Conservation (phyloP, 306 rosid genomes). For the Dryas alaskensis region DNA sequence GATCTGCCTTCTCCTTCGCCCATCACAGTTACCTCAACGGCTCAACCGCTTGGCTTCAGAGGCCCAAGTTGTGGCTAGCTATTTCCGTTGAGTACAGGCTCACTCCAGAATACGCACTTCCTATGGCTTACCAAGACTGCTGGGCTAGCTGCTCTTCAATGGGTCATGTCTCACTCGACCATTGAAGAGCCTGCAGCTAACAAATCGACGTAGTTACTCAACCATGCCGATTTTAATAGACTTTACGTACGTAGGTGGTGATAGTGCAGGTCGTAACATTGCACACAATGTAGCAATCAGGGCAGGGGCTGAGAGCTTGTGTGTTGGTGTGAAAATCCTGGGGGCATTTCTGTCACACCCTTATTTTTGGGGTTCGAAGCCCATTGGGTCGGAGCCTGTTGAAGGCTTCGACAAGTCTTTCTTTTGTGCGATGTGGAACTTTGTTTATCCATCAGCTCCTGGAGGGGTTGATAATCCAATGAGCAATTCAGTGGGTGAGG, state of each 20-base stretch:
- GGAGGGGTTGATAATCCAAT: conserved; percentile 41
- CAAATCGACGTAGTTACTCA: conserved; percentile 39
- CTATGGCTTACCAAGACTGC: conserved; percentile 42
- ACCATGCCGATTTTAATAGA: conserved; percentile 36
- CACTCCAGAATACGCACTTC: conserved; percentile 47
- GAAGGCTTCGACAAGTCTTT: not conserved
- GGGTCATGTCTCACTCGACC: conserved; percentile 29
- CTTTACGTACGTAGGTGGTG: conserved; percentile 42
- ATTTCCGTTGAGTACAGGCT: conserved; percentile 54
- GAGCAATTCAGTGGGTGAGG: conserved; percentile 41
- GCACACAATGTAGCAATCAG: conserved; percentile 37
- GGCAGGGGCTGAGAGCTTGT: conserved; percentile 36
- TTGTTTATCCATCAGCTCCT: conserved; percentile 25
- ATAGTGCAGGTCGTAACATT: conserved; percentile 41
- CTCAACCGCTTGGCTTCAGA: conserved; percentile 38
- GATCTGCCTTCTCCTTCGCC: conserved; percentile 22
- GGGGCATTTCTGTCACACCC: conserved; percentile 36
- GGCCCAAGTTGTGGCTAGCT: conserved; percentile 31
- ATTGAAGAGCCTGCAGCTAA: not conserved
- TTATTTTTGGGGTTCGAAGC: conserved; percentile 35
- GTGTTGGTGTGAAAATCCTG: conserved; percentile 26
- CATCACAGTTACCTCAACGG: conserved; percentile 28
- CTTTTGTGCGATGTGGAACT: conserved; percentile 21
- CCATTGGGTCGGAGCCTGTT: conserved; percentile 29
- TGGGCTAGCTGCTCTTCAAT: conserved; percentile 41